Conservation (phyloP, 1,284 basidiomycete species). For the Cryptococcus maquisensis region DNA sequence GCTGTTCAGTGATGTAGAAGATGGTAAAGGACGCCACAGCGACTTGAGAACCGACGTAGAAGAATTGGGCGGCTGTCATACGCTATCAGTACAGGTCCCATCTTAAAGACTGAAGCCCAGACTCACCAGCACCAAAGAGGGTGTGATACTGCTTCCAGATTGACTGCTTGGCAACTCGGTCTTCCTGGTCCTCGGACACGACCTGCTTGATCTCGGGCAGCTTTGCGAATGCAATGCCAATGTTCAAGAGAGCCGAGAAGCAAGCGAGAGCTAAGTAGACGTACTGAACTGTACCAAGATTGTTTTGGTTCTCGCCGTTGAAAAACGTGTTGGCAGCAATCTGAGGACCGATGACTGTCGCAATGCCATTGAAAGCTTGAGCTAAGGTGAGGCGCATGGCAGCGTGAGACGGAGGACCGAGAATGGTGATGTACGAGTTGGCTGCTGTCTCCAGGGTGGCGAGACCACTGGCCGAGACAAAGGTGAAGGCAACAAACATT, state of each 20-base stretch:
- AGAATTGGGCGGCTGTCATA: slow-evolving; percentile 3
- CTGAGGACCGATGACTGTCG: slow-evolving; percentile 33
- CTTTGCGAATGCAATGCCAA: slow-evolving; percentile 20
- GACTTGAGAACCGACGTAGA: slow-evolving; percentile 30
- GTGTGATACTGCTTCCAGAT: slow-evolving; percentile 32
- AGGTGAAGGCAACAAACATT: slow-evolving; percentile 32
- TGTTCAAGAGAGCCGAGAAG: slow-evolving; percentile 21
- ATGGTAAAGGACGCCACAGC: slow-evolving; percentile 32
- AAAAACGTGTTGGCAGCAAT: slow-evolving; percentile 37
- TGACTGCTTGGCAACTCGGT: slow-evolving; percentile 14
- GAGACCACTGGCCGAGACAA: slow-evolving; percentile 27
- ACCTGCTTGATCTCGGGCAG: slow-evolving; percentile 34
- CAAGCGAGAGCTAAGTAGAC: slow-evolving; percentile 34
- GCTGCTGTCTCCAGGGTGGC: slow-evolving; percentile 38
- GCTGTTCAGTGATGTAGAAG: slow-evolving; percentile 29
- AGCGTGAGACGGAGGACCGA: slow-evolving; percentile 28
- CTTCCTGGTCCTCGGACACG: slow-evolving; percentile 19
- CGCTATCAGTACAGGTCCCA: neutral
- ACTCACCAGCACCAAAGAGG: slow-evolving; percentile 30
- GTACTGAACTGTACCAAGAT: slow-evolving; percentile 32
- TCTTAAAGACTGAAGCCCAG: neutral
- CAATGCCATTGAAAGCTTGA: slow-evolving; percentile 37
- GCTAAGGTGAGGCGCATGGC: slow-evolving; percentile 34
- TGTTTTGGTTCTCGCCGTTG: slow-evolving; percentile 22
- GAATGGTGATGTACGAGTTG: slow-evolving; percentile 33